A percentile compares a stretch with the other conserved stretches of the same genome.
These are phyloP conservation scores for Sporisorium iseilematis-ciliati DNA, from an alignment of 1,284 basidiomycete genomes.

Conservation along the genomic window DNA sequence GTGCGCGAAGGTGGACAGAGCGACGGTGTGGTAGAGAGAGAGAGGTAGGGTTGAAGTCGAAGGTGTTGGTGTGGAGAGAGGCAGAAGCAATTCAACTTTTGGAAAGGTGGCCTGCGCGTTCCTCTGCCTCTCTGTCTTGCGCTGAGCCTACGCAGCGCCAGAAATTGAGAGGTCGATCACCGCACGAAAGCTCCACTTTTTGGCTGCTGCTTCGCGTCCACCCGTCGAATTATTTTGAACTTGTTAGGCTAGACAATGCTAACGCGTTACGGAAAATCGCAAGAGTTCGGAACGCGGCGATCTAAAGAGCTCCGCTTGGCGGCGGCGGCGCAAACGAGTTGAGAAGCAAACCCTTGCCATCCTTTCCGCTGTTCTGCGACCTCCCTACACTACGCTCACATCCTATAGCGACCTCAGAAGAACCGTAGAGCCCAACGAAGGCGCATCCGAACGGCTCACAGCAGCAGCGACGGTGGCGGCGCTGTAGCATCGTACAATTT, in stretches of 20 bases:
- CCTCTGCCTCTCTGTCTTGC: not conserved
- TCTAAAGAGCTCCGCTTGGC: not conserved
- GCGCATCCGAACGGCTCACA: too few species aligned
- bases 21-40: not conserved
- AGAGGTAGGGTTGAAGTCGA: not conserved
- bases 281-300: constrained; percentile 5
- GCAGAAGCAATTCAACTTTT: not conserved
- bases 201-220: not conserved
- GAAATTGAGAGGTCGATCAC: constrained; percentile 26
- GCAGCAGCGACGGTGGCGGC: too few species aligned
- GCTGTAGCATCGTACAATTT: not conserved
- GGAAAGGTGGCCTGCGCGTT: constrained; percentile 36
- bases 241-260: not conserved
- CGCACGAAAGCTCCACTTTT: constrained; percentile 17
- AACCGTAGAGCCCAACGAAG: too few species aligned
- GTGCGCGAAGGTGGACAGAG: not conserved
- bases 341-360: not conserved
- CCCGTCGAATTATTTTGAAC: not conserved
- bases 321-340: not conserved
- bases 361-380: not conserved
- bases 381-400: not conserved
- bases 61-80: constrained; percentile 19
- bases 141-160: constrained; percentile 16
- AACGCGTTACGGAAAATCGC: not conserved
- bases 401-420: not conserved